These are phyloP conservation scores for Angophora floribunda DNA, from an alignment of 345 rosid genomes.

Conservation along the genomic window DNA sequence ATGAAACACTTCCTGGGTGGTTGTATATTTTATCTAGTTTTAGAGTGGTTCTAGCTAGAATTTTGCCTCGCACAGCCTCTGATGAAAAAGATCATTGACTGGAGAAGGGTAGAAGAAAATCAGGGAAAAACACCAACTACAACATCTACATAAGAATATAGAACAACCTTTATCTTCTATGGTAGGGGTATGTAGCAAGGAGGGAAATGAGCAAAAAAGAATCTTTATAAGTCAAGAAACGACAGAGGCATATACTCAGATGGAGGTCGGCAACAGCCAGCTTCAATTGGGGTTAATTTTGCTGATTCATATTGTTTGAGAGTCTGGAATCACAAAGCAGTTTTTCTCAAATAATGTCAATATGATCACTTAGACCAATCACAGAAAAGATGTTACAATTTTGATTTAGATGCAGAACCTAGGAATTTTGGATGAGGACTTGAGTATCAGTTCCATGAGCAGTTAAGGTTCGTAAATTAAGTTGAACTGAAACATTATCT, in stretches of 20 bases:
- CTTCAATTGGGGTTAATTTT: conserved; percentile 74
- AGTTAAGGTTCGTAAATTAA: not conserved
- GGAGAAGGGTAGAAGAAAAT: not conserved
- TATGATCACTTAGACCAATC: not conserved
- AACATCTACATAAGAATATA: not conserved
- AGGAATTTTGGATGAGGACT: not conserved
- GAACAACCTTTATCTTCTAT: not conserved
- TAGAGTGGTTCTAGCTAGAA: conserved; percentile 32
- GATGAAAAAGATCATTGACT: conserved; percentile 72
- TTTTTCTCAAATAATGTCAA: conserved; percentile 1
- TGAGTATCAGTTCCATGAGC: not conserved
- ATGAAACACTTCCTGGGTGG: no score
- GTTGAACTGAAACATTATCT: not conserved
- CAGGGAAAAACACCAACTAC: not conserved
- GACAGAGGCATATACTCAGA: conserved; percentile 44
- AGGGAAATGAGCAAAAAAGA: not conserved
- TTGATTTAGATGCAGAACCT: not conserved
- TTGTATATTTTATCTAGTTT: conserved; percentile 19
- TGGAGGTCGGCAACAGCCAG: conserved; percentile 94
- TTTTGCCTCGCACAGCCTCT: conserved; percentile 94
- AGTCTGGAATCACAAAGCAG: conserved; percentile 32
- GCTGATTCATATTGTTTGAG: conserved; percentile 60
- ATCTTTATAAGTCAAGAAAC: not conserved
- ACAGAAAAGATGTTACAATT: not conserved
- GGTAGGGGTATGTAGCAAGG: not conserved